phyloP scores from a whole-genome alignment of 805 yeast species.

The Lachancea dasiensis region DNA sequence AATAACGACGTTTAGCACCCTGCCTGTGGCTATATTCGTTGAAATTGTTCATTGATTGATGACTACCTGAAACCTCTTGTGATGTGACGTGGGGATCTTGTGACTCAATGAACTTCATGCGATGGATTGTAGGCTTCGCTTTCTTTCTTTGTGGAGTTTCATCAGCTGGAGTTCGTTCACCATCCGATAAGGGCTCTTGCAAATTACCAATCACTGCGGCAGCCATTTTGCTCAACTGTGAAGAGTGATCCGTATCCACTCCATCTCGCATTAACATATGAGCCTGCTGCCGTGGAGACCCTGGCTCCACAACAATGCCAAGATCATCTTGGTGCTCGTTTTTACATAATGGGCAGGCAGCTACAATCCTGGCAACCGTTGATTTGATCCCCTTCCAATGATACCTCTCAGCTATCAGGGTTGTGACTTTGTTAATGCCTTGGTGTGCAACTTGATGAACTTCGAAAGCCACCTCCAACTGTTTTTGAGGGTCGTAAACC shows the following conservation, averaged over 20 bases:
- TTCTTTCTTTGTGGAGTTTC: conserved; percentile 2
- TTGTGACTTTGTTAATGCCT: conserved; percentile 85
- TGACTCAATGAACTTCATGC: conserved; percentile 5
- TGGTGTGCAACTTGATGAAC: conserved; percentile 67
- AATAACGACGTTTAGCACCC: conserved; percentile 17
- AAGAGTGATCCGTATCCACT: conserved; percentile 17
- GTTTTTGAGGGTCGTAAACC: conserved; percentile 68
- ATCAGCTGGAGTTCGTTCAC: conserved; percentile 14
- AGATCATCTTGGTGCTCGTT: conserved; percentile 31
- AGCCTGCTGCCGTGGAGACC: conserved; percentile 11
- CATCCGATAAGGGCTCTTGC: conserved; percentile 11
- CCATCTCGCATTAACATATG: conserved; percentile 5
- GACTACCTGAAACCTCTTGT: conserved; percentile 9
- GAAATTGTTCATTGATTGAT: conserved; percentile 24
- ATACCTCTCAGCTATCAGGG: conserved; percentile 68
- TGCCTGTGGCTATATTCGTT: conserved; percentile 20
- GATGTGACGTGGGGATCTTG: conserved; percentile 1
- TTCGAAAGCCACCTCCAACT: conserved; percentile 65
- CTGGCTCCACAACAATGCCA: conserved; percentile 10
- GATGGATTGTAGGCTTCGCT: conserved; percentile 4
- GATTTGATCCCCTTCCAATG: conserved; percentile 91
- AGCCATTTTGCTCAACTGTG: conserved; percentile 22
- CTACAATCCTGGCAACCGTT: conserved; percentile 73
- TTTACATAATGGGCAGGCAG: conserved; percentile 70
- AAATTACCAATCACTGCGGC: conserved; percentile 25